Evolutionary conservation across 352 stramenopile species (phyloP).

Genomic region (Globisporangium camurandrum): DNA sequence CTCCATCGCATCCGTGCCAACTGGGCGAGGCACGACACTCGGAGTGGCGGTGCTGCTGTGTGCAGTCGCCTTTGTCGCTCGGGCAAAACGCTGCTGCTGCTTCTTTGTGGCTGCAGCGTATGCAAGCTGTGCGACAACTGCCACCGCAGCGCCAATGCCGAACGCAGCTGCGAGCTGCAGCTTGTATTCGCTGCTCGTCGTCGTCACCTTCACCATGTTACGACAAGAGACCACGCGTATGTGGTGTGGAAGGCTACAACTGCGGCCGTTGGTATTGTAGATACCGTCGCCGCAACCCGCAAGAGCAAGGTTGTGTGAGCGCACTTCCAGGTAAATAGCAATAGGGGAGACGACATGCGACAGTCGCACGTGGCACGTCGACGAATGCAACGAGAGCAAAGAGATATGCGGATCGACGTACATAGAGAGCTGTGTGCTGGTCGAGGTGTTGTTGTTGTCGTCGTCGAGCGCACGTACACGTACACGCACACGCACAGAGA

Average conservation of each 20-base stretch:
- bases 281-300: no score
- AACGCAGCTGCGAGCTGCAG: conserved; percentile 42
- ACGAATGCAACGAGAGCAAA: not conserved
- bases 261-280: no score
- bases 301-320: no score
- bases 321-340: no score
- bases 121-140: conserved; percentile 33
- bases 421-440: not conserved
- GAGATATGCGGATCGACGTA: not conserved
- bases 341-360: no score
- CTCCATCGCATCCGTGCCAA: conserved; percentile 30
- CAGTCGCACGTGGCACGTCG: no score
- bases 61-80: not conserved
- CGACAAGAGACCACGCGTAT: no score
- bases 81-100: not conserved
- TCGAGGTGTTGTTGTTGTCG: not conserved
- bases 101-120: conserved; percentile 29
- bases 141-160: conserved; percentile 38
- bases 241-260: no score
- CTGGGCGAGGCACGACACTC: not conserved
- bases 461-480: not conserved
- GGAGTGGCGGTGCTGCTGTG: not conserved
- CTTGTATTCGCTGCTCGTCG: conserved; percentile 9
- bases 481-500: not conserved
- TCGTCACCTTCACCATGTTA: conserved; percentile 46